These are phyloP conservation scores for Mortierella antarctica DNA, from an alignment of 192 early-diverging fungal species.

Conservation along the genomic window DNA sequence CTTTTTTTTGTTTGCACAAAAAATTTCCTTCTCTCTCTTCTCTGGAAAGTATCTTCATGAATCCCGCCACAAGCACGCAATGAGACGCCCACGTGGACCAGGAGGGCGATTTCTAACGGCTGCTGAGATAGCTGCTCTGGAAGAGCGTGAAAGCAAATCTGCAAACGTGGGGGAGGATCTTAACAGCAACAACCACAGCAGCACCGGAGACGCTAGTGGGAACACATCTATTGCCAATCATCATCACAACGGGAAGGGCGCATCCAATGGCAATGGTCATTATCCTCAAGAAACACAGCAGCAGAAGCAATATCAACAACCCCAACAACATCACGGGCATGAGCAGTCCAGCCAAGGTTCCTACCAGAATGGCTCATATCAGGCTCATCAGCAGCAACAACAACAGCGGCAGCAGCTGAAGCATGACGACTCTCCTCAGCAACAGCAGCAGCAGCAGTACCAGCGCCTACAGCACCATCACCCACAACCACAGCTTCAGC, in stretches of 20 bases:
- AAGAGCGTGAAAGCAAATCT: conserved; percentile 19
- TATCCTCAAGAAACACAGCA: neutral
- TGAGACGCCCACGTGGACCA: conserved; percentile 95
- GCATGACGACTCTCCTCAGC: conserved; percentile 4
- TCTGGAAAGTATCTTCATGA: conserved; percentile 91
- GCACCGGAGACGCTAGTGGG: neutral
- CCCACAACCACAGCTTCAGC: conserved; percentile 2
- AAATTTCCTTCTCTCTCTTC: conserved; percentile 3
- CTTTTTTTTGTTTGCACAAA: conserved; percentile 8
- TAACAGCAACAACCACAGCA: conserved; percentile 1
- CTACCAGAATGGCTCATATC: neutral
- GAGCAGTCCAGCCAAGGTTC: neutral
- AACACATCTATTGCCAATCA: neutral
- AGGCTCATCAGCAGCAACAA: conserved; percentile 10
- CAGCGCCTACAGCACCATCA: conserved; percentile 20
- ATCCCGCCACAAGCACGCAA: conserved; percentile 95
- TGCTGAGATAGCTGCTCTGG: conserved; percentile 49
- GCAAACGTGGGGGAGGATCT: neutral
- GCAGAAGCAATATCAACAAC: conserved; percentile 6
- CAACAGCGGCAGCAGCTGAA: neutral
- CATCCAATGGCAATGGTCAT: conserved; percentile 7
- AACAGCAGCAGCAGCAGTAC: conserved; percentile 10
- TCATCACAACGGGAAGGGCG: no score
- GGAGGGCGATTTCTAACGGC: conserved; percentile 93
- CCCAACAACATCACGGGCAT: conserved; percentile 4